Evolutionary conservation across 805 yeast genomes (phyloP), one percentile per base, ranked within the genome.

Genomic region (Pichia heedii): DNA sequence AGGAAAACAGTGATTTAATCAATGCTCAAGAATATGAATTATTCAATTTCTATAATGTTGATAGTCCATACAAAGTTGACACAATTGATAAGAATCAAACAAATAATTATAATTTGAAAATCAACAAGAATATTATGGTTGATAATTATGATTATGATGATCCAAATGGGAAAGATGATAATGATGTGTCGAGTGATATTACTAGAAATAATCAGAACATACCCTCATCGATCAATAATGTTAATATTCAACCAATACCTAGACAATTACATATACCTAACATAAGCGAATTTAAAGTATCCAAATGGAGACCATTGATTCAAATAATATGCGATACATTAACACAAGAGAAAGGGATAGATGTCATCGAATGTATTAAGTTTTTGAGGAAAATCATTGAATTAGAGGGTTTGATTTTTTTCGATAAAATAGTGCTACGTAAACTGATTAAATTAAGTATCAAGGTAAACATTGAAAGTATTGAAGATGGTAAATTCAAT

Each of bases 271-370:
- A 33, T 18, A 20, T 89, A 19, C 20, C 34, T 11, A 32, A 10
- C 6, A 9, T 32, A 15, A 32, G 37, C 55, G 37, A 49, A 47
- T 36, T 65, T 76, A 22, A 78, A 76, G 52, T 68, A 67, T 22
- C 37, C 13, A 42, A 27, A 20, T 42, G 45, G 42, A 33, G 37
- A 33, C 43, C 43, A 16, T 36, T 44, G 19, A 22, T 36, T 1
- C 32, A 26, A 20, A 30, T 36, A 7, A 40, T 44, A 8, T 26
- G 27, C 13, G n/a, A 21, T 6, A 36, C 38, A 5, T 5, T 44
- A 18, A 30, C 22, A 10, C 41, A 43, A n/a, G 40, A 40, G 5
- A 33, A 22, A 4, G 44, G 42, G 7, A 21, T 22, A 5, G 43
- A 48, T 33, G 44, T 45, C 7, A 20, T 32, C 30, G 51, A 48